Percentiles rank a stretch among this genome's conserved stretches.
These are phyloP conservation scores for Annulohypoxylon nitens DNA, from an alignment of 495 filamentous ascomycete genomes.

Conservation along the genomic window DNA sequence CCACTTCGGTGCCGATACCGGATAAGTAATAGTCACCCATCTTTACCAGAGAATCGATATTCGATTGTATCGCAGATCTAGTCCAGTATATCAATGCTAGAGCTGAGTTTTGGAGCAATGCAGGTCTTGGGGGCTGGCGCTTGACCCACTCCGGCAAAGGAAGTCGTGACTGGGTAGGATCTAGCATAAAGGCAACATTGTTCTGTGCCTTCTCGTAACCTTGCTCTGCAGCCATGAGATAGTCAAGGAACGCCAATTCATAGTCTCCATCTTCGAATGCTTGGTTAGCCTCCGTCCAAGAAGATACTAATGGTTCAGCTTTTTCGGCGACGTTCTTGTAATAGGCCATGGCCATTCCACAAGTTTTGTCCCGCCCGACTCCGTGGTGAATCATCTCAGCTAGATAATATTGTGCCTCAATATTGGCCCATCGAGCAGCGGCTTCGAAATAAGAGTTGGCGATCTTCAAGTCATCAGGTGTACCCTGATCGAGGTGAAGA, in stretches of 20 bases:
- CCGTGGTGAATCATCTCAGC: slow-evolving; percentile 89
- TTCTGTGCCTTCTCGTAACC: slow-evolving; percentile 93
- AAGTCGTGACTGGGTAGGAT: slow-evolving; percentile 74
- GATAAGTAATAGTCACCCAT: slow-evolving; percentile 97
- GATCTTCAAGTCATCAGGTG: slow-evolving; percentile 69
- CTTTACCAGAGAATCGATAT: slow-evolving; percentile 94
- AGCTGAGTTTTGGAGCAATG: slow-evolving; percentile 74
- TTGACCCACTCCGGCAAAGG: slow-evolving; percentile 57
- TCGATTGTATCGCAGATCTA: slow-evolving; percentile 90
- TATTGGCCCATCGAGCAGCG: slow-evolving; percentile 87
- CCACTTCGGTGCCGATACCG: slow-evolving; percentile 79
- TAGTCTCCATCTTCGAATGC: slow-evolving; percentile 87
- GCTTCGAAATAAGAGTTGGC: slow-evolving; percentile 92
- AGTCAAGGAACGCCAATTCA: slow-evolving; percentile 85
- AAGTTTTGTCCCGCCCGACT: slow-evolving; percentile 83
- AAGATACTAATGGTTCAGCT: slow-evolving; percentile 84
- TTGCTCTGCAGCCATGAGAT: slow-evolving; percentile 95
- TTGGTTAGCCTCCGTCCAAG: slow-evolving; percentile 86
- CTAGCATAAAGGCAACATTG: slow-evolving; percentile 93
- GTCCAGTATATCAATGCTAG: slow-evolving; percentile 97
- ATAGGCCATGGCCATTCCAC: slow-evolving; percentile 82
- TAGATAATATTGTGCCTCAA: slow-evolving; percentile 96
- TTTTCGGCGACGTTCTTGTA: slow-evolving; percentile 97
- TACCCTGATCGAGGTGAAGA: slow-evolving; percentile 91
- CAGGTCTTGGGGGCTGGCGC: slow-evolving; percentile 54